These are phyloP conservation scores for Entelexis paramagnoliae DNA, from an alignment of 1,139 yeast species.

Conservation along the genomic window DNA sequence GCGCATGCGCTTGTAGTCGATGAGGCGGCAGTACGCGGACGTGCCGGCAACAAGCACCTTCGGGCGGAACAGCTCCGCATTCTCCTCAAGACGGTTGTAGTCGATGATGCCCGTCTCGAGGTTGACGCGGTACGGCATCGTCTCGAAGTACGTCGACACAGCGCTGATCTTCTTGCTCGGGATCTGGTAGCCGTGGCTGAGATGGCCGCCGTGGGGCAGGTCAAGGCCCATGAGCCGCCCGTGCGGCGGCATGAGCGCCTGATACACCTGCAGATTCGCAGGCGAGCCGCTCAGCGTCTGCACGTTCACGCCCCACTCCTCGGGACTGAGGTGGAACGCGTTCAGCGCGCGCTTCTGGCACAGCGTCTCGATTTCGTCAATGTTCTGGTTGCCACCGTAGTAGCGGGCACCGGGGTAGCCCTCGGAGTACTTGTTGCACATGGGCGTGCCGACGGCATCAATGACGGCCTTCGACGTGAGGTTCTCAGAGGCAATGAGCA, in stretches of 20 bases:
- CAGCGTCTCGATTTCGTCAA: constrained; percentile 78
- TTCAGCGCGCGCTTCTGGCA: constrained; percentile 89
- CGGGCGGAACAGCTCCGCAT: constrained; percentile 82
- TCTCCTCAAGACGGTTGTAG: constrained; percentile 77
- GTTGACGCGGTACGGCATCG: constrained; percentile 90
- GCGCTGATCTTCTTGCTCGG: constrained; percentile 78
- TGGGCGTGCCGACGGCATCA: constrained; percentile 88
- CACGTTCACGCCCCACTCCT: constrained; percentile 91
- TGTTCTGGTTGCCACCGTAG: constrained; percentile 93
- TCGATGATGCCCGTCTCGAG: constrained; percentile 81
- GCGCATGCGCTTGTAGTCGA: constrained; percentile 83
- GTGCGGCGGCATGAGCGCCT: constrained; percentile 82
- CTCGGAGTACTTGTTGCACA: constrained; percentile 98
- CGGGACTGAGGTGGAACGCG: constrained; percentile 66
- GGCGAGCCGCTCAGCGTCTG: constrained; percentile 94
- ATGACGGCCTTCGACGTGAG: constrained; percentile 91
- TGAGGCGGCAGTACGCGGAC: constrained; percentile 84
- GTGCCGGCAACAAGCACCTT: constrained; percentile 94
- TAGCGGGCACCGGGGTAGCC: constrained; percentile 97
- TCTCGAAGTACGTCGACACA: constrained; percentile 87
- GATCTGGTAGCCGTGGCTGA: constrained; percentile 93
- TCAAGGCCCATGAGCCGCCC: constrained; percentile 95
- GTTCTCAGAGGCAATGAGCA: constrained; percentile 89
- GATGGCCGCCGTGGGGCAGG: constrained; percentile 94
- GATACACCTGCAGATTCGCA: constrained; percentile 86